Percentiles rank a stretch among this genome's conserved stretches.
phyloP scores from a whole-genome alignment of 2,329 filamentous ascomycete genomes.

The Colletotrichum sp. region DNA sequence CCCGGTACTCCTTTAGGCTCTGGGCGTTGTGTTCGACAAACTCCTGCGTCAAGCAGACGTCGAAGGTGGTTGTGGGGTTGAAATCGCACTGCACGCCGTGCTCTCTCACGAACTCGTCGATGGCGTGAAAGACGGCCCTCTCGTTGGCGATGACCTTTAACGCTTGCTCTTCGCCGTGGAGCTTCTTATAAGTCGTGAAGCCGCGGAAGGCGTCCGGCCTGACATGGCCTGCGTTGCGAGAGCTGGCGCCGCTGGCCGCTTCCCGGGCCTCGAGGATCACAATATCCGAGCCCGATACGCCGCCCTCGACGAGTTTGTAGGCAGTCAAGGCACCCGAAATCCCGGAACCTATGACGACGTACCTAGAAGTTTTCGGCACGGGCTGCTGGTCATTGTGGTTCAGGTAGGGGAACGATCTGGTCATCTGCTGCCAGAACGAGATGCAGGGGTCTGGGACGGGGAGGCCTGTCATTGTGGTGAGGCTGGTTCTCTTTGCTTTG shows the following conservation, averaged over 20 bases:
- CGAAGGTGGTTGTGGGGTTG: constrained; percentile 48
- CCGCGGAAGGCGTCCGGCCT: constrained; percentile 52
- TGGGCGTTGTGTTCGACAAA: constrained; percentile 38
- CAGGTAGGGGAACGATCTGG: constrained; percentile 44
- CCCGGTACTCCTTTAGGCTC: not conserved
- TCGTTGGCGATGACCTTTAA: not conserved
- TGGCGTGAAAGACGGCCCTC: constrained; percentile 28
- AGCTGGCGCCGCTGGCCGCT: constrained; percentile 47
- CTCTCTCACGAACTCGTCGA: constrained; percentile 44
- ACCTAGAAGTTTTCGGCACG: constrained; percentile 33
- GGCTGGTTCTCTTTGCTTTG: not conserved
- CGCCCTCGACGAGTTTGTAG: constrained; percentile 38
- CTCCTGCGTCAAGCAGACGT: constrained; percentile 51
- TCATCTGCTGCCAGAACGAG: constrained; percentile 44
- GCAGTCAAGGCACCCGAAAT: constrained; percentile 45
- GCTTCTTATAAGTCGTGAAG: constrained; percentile 29
- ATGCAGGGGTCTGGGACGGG: not conserved
- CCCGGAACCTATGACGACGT: constrained; percentile 47
- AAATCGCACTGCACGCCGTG: constrained; percentile 50
- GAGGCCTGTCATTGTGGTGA: not conserved
- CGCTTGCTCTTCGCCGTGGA: not conserved
- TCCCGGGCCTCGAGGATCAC: constrained; percentile 48
- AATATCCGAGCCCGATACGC: constrained; percentile 35
- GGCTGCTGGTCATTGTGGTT: constrained; percentile 37
- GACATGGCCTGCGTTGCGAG: constrained; percentile 49